These are phyloP conservation scores for Lodderomyces margitis DNA, from an alignment of 1,139 yeast species.

Conservation along the genomic window DNA sequence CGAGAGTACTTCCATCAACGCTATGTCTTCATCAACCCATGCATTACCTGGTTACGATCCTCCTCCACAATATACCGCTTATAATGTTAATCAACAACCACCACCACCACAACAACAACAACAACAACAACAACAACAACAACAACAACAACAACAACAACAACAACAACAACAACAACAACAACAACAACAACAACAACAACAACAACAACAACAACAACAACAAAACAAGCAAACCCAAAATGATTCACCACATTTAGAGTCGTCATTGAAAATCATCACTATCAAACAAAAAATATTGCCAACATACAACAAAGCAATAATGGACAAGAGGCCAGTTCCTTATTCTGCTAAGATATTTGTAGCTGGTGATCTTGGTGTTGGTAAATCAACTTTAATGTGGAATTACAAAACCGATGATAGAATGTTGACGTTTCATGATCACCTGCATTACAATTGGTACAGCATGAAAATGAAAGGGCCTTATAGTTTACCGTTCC, in stretches of 20 bases:
- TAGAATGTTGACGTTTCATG: conserved; percentile 70
- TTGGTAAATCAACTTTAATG: conserved; percentile 87
- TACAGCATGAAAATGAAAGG: conserved; percentile 51
- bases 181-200: too few relatives aligned
- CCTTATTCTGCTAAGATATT: conserved; percentile 20
- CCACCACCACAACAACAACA: too few relatives aligned
- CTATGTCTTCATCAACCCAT: background rate
- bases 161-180: too few relatives aligned
- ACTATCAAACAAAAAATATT: background rate
- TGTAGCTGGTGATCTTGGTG: conserved; percentile 93
- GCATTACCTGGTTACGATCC: background rate
- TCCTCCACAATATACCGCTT: background rate
- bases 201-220: too few relatives aligned
- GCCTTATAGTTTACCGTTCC: conserved; percentile 81
- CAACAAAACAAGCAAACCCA: too few relatives aligned
- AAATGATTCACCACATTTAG: background rate
- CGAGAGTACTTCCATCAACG: too few relatives aligned
- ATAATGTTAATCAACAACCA: background rate
- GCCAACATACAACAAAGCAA: background rate
- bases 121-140: too few relatives aligned
- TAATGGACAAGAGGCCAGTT: background rate
- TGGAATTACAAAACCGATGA: conserved; percentile 82
- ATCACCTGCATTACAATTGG: conserved; percentile 89
- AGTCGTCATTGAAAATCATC: background rate
- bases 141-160: too few relatives aligned